These are phyloP conservation scores for Vachellia pachyceras DNA, from an alignment of 306 rosid genomes.

Conservation along the genomic window DNA sequence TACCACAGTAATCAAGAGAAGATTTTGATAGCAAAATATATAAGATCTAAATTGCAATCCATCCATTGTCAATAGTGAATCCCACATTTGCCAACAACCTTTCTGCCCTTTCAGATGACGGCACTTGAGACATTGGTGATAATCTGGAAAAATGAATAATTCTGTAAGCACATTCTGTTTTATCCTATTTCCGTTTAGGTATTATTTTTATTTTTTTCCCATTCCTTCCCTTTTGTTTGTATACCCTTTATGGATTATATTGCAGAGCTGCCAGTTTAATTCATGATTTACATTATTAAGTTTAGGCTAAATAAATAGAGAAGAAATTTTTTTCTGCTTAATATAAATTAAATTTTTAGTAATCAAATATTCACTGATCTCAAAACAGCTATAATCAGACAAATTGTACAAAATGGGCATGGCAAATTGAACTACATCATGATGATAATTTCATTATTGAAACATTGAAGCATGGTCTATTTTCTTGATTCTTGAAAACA, in stretches of 20 bases:
- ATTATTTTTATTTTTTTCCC: too few species aligned
- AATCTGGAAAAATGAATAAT: too few species aligned
- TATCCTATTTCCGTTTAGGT: too few species aligned
- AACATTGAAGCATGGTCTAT: neutral
- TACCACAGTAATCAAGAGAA: conserved; percentile 7
- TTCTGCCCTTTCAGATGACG: conserved; percentile 53
- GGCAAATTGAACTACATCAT: too few species aligned
- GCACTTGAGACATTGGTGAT: conserved; percentile 34
- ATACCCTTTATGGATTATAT: neutral
- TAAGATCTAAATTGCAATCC: conserved; percentile 25
- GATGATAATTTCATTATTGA: too few species aligned
- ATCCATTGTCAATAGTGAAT: conserved; percentile 10
- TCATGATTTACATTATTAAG: neutral
- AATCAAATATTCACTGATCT: neutral
- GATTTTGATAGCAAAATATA: neutral
- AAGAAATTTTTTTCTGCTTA: neutral
- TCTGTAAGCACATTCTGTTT: too few species aligned
- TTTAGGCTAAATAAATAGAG: neutral
- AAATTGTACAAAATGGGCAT: neutral
- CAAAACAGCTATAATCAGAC: neutral
- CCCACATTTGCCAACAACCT: conserved; percentile 31
- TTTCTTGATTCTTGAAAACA: neutral
- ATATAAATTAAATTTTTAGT: neutral
- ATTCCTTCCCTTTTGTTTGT: neutral
- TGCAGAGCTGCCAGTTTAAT: neutral